phyloP scores from a whole-genome alignment of 441 rosid genomes.

The Erodium trifolium region DNA sequence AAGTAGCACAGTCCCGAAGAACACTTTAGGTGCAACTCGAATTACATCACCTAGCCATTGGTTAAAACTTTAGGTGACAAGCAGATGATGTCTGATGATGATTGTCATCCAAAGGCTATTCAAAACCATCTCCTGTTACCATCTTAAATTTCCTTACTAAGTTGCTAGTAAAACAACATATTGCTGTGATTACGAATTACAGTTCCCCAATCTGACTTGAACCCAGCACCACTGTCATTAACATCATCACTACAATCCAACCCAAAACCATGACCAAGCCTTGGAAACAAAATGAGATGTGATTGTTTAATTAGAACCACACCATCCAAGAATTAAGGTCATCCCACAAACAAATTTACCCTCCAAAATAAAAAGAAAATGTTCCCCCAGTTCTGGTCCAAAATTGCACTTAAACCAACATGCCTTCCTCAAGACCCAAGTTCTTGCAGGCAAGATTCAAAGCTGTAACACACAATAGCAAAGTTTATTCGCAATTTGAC shows the following conservation, averaged over 20 bases:
- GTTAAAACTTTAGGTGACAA: neutral
- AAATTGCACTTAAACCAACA: slow-evolving; percentile 40
- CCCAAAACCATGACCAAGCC: slow-evolving; percentile 19
- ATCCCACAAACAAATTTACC: slow-evolving; percentile 28
- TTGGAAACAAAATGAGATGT: slow-evolving; percentile 20
- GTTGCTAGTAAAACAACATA: slow-evolving; percentile 12
- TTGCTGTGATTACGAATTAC: slow-evolving; percentile 11
- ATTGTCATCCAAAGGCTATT: slow-evolving; percentile 13
- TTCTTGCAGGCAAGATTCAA: slow-evolving; percentile 51
- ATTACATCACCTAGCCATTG: slow-evolving; percentile 3
- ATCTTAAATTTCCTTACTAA: slow-evolving; percentile 14
- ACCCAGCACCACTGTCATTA: slow-evolving; percentile 17
- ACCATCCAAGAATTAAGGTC: slow-evolving; percentile 19
- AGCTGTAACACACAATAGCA: slow-evolving; percentile 64
- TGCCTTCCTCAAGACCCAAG: slow-evolving; percentile 62
- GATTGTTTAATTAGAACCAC: slow-evolving; percentile 14
- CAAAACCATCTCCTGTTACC: slow-evolving; percentile 10
- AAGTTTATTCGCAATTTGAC: slow-evolving; percentile 42
- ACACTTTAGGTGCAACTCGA: neutral
- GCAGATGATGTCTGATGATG: slow-evolving; percentile 13
- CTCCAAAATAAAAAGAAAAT: slow-evolving; percentile 20
- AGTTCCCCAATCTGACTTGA: slow-evolving; percentile 16
- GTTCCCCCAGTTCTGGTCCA: slow-evolving; percentile 31
- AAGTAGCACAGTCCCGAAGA: slow-evolving; percentile 11
- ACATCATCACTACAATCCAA: slow-evolving; percentile 18